Conservation (phyloP, 768 basidiomycete species). For the Trametes meyenii region DNA sequence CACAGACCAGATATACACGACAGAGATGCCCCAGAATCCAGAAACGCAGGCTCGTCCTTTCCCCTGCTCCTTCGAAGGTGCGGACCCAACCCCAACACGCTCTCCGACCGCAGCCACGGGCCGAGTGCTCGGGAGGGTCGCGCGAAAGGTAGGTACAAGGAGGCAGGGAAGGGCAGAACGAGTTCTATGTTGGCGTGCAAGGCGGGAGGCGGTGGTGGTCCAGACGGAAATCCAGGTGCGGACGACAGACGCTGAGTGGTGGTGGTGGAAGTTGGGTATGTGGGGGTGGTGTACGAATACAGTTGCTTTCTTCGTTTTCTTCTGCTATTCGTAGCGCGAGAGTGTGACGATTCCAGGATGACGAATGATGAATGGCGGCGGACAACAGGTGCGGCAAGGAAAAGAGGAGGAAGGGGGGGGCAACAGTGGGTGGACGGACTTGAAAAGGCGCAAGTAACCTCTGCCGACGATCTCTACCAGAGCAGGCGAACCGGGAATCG, state of each 20-base stretch:
- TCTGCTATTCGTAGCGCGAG: not conserved
- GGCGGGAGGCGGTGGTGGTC: not conserved
- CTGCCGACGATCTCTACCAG: not conserved
- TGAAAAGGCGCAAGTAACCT: not conserved
- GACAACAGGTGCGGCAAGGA: not conserved
- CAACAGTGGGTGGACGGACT: too few relatives aligned
- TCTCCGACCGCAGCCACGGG: too few relatives aligned
- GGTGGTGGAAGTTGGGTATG: not conserved
- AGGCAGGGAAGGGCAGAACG: too few relatives aligned
- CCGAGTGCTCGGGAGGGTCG: too few relatives aligned
- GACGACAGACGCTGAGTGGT: not conserved
- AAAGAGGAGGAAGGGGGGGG: not conserved
- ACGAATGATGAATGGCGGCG: not conserved
- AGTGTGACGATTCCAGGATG: not conserved
- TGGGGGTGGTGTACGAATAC: conserved; percentile 12
- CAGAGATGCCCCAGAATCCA: not conserved
- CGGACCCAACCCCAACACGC: too few relatives aligned
- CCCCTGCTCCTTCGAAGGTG: not conserved
- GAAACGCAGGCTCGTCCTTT: not conserved
- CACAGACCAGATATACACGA: not conserved
- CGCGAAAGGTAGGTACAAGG: too few relatives aligned
- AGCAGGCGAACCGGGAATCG: not conserved
- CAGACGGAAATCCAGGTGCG: not conserved
- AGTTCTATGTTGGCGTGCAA: not conserved
- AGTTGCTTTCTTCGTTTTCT: conserved; percentile 15